Conservation (phyloP, 176 grass and related monocot species). For the Carex cristatella region DNA sequence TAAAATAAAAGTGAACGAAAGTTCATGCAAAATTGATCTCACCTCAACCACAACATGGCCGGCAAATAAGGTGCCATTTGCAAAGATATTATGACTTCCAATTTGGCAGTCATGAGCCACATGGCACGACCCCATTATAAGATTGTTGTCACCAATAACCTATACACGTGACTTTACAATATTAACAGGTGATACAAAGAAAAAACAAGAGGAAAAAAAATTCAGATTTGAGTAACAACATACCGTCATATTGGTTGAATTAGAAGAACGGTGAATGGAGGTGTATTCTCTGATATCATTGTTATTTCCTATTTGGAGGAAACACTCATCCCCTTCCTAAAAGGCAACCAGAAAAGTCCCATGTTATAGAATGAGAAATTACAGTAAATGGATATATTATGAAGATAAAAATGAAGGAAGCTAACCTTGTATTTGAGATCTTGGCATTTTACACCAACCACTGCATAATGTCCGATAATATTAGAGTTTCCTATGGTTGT, state of each 20-base stretch:
- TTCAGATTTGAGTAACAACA: constrained; percentile 28
- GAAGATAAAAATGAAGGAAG: constrained; percentile 11
- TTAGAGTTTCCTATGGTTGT: constrained; percentile 68
- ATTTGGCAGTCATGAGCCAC: constrained; percentile 93
- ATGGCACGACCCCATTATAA: constrained; percentile 91
- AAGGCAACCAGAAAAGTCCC: not conserved
- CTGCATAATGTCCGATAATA: constrained; percentile 65
- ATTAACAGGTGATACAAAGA: constrained; percentile 3
- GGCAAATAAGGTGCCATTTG: constrained; percentile 75
- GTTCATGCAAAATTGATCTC: constrained; percentile 28
- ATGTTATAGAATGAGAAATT: not conserved
- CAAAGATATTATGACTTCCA: constrained; percentile 90
- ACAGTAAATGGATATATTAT: not conserved
- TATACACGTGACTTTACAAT: constrained; percentile 11
- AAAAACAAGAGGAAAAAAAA: constrained; percentile 9
- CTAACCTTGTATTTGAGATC: constrained; percentile 96
- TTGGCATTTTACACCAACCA: constrained; percentile 80
- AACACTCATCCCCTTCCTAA: constrained; percentile 63
- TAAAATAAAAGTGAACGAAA: constrained; percentile 7
- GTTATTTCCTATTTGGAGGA: constrained; percentile 65
- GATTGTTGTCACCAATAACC: constrained; percentile 87
- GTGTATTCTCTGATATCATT: constrained; percentile 83
- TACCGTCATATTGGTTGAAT: constrained; percentile 68
- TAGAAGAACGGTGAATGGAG: constrained; percentile 81
- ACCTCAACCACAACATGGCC: constrained; percentile 91